Evolutionary conservation across 176 grass and related monocot species (phyloP), one percentile per base, ranked within the genome.

Genomic region (Raddia distichophylla): DNA sequence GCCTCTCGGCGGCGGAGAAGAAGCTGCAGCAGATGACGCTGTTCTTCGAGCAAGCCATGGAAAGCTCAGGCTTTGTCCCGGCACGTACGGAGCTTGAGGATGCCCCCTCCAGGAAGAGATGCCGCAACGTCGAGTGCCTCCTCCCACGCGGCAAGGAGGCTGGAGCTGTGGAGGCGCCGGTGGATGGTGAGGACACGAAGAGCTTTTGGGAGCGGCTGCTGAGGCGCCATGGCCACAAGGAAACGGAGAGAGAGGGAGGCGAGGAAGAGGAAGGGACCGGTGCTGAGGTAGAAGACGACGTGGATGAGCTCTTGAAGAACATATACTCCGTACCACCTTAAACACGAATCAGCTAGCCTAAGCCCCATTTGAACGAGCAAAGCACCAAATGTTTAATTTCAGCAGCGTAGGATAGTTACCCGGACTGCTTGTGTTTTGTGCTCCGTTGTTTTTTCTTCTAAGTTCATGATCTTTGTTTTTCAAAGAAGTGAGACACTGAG

Each of bases 201-300:
- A 95, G 75, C 78, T 98, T 98, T 71, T 98, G 95, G 95, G 89
- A 84, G 81, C 84, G 95, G 84, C 80, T 98, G 83, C 84, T 98
- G 17, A 89, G 45, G 37, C 37, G 37, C 40, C 82, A 82, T 1
- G 73, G 87, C 1, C 83, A 86, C 1, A 5, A 85, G 77, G 82
- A 89, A 72, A 85, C 60, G 73, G 49, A 64, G 16, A 12, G 54
- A 1, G 54, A 49, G 3, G 74, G 32, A 6, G 17, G 6, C 4
- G 75, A 80, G 80, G 90, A 27, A 27, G 27, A 27, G 27, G 27
- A 54, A 14, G 35, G 32, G 16, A 35, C 70, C n/a, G 63, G 74
- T 12, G 73, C 58, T 15, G 80, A 83, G 33, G 83, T 83, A 48
- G 88, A 69, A 44, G 89, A 89, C 32, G 77, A 92, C 74, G 88